Evolutionary conservation across 2,329 filamentous ascomycete genomes (phyloP), one percentile per base, ranked within the genome.

Genomic region (Aspergillus sp.): DNA sequence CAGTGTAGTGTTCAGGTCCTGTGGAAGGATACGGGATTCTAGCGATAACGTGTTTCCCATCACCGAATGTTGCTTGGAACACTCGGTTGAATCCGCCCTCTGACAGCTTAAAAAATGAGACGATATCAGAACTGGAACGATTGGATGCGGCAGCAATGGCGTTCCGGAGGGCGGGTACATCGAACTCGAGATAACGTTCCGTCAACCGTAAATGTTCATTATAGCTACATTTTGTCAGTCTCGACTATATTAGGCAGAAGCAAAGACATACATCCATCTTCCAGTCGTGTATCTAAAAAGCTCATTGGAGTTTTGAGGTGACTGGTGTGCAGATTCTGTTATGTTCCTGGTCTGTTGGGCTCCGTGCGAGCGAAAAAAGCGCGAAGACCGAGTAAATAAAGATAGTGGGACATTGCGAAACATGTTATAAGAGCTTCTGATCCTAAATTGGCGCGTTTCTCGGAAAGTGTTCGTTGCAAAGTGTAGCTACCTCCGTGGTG

Each of bases 31-130:
- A 47, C 12, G 43, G 43, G 2, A 47, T 5, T 18, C 43, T 64
- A 5, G 67, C 70, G 43, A 76, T 45, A 30, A 74, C 53, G 30
- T 58, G 61, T 3, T 53, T 56, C 2, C 66, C 68, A 61, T 74
- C 64, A 17, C 57, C 59, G 60, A 74, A 68, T 2, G 52, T 60
- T 7, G 68, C 59, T 24, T 70, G 61, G 43, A 76, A 73, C 0
- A 71, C 50, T 2, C 72, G 68, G 56, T 76, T 74, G 53, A 71
- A 74, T 1, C 68, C 71, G 38, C 73, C 73, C 55, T 77, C 73
- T 2, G 67, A 66, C 12, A 76, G 17, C 53, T 76, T 76, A 6
- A 15, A 48, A 45, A 74, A 62, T n/a, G 53, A 13, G 2, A 36
- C 36, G 9, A 69, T 50, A 48, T 68, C 60, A 6, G 57, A 45